Evolutionary conservation across 2,329 filamentous ascomycete genomes (phyloP).

Genomic region (Seiridium cupressi): DNA sequence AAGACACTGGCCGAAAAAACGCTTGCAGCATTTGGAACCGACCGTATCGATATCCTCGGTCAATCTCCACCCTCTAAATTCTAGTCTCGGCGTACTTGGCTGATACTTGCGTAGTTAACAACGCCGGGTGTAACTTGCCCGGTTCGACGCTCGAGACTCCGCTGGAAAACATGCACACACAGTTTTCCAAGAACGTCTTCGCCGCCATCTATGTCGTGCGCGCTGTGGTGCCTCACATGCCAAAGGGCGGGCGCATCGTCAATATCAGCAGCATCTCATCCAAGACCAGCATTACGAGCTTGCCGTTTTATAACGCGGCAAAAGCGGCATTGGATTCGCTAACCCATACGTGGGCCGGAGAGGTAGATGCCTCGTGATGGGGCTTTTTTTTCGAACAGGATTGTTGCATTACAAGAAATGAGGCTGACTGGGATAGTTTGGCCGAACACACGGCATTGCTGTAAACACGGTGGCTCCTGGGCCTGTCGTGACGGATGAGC

Average conservation of each 20-base stretch:
- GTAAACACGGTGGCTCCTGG: conserved; percentile 18
- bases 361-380: conserved; percentile 7
- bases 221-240: conserved; percentile 26
- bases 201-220: conserved; percentile 24
- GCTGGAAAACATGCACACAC: conserved; percentile 16
- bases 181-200: conserved; percentile 24
- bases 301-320: conserved; percentile 14
- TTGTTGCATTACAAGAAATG: too few species aligned
- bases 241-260: conserved; percentile 31
- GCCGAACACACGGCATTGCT: conserved; percentile 16
- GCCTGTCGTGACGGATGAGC: conserved; percentile 14
- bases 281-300: conserved; percentile 12
- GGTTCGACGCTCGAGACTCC: conserved; percentile 15
- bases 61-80: conserved; percentile 1
- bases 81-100: neutral
- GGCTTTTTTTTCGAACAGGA: too few species aligned
- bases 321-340: conserved; percentile 16
- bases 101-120: conserved; percentile 18
- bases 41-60: conserved; percentile 27
- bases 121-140: conserved; percentile 15
- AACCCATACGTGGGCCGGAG: conserved; percentile 12
- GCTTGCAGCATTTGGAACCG: conserved; percentile 17
- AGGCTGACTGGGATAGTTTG: conserved; percentile 6
- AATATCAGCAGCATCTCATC: conserved; percentile 30
- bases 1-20: conserved; percentile 19